phyloP scores from a whole-genome alignment of 768 basidiomycete species.

The Auriscalpium vulgare region DNA sequence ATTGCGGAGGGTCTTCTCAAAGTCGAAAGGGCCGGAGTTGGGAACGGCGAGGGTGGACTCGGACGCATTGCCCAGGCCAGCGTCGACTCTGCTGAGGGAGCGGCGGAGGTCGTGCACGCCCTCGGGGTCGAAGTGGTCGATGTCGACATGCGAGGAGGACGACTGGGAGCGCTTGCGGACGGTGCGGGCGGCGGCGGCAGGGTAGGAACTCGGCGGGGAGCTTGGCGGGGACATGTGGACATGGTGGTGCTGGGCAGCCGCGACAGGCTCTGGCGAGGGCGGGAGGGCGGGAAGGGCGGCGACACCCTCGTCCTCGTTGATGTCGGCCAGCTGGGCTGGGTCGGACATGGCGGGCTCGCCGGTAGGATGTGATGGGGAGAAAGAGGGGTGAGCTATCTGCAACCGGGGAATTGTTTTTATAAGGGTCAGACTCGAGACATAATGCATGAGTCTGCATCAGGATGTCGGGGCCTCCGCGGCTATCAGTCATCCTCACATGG shows the following conservation, averaged over 20 bases:
- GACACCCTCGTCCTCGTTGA: not conserved
- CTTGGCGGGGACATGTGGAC: too few relatives aligned
- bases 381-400: not conserved
- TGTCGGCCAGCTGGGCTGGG: not conserved
- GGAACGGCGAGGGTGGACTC: constrained; percentile 15
- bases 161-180: not conserved
- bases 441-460: too few relatives aligned
- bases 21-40: constrained; percentile 20
- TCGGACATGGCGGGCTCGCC: not conserved
- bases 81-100: constrained; percentile 25
- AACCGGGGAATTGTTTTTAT: not conserved
- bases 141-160: constrained; percentile 26
- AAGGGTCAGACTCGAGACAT: too few relatives aligned
- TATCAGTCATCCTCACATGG: too few relatives aligned
- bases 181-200: not conserved
- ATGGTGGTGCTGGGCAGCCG: not conserved
- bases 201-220: not conserved
- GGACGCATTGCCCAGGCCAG: constrained; percentile 8
- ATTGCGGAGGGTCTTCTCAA: constrained; percentile 21
- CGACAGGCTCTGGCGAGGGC: not conserved
- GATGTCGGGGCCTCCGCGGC: too few relatives aligned
- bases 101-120: constrained; percentile 35
- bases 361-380: not conserved
- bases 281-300: not conserved
- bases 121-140: constrained; percentile 45